Evolutionary conservation across 2,329 filamentous ascomycete species (phyloP).

Genomic region (Albophoma yamanashiensis): DNA sequence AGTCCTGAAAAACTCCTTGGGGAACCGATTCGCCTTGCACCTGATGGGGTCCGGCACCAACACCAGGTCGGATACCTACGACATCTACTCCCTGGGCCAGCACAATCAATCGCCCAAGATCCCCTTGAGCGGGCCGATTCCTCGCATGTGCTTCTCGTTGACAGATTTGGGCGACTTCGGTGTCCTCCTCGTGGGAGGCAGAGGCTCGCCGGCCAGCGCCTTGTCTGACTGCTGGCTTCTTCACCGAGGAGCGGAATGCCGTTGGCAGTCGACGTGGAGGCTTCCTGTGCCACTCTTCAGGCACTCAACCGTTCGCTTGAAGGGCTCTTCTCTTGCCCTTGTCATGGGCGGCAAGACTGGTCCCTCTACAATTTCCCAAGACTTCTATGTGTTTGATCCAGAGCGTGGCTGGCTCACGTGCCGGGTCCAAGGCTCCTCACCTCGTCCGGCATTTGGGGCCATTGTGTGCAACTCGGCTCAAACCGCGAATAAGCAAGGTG

Average conservation of each 20-base stretch:
- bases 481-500: conserved; percentile 12
- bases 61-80: conserved; percentile 35
- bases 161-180: conserved; percentile 50
- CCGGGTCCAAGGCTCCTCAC: conserved; percentile 18
- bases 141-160: conserved; percentile 65
- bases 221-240: conserved; percentile 69
- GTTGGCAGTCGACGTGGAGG: conserved; percentile 54
- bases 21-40: conserved; percentile 33
- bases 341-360: conserved; percentile 52
- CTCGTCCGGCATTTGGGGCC: conserved; percentile 32
- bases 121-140: conserved; percentile 17
- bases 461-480: conserved; percentile 20
- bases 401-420: conserved; percentile 36
- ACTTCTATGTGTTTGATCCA: conserved; percentile 42
- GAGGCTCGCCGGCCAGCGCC: conserved; percentile 61
- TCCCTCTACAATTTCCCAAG: conserved; percentile 33
- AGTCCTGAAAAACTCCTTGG: conserved; percentile 23
- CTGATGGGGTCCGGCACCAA: conserved; percentile 33
- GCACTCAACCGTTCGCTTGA: conserved; percentile 52
- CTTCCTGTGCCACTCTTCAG: conserved; percentile 66
- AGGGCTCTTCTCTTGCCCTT: conserved; percentile 39
- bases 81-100: conserved; percentile 30
- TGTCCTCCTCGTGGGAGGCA: conserved; percentile 63
- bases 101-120: conserved; percentile 12
- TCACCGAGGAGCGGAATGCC: conserved; percentile 31